Base-by-base conservation (phyloP, 176 grass and related monocot species). In the Chrysopogon serrulatus region DNA sequence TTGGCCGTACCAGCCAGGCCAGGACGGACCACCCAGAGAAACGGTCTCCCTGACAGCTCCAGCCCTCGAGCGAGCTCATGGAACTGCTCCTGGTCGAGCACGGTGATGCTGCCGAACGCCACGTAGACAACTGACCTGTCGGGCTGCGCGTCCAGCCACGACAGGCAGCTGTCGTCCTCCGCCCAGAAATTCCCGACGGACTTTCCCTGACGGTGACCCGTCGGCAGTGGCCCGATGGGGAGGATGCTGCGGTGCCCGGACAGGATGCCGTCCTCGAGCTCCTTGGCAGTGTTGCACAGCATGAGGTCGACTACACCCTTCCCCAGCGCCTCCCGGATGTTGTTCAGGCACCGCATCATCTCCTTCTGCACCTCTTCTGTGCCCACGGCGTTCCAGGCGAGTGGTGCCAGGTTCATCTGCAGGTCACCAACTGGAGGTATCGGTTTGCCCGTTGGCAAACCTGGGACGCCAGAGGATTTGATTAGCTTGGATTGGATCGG, bases 271-370 rank as follows among this genome's bases (percentile, higher is more conserved):
- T 69, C 48, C n/a, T 91, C 81, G 4, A 91, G 79, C 28, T 84
- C 85, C n/a, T 84, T 30, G 6, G 77, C 87, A 30, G 81, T 84
- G 81, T 91, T 91, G 81, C 60, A 91, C 17, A 87, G 34, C 16
- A 79, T 33, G 24, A 77, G 5, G 77, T 91, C 85, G 4, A 81
- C 67, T 0, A 27, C 44, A 19, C 16, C 68, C 8, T 59, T 23
- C n/a, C n/a, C n/a, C n/a, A n/a, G n/a, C n/a, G n/a, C n/a, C n/a
- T n/a, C n/a, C n/a, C n/a, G n/a, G n/a, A n/a, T n/a, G n/a, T n/a
- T n/a, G n/a, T n/a, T n/a, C n/a, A n/a, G n/a, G n/a, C n/a, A n/a
- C n/a, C n/a, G 9, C 54, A 79, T 13, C n/a, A 79, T 65, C 17
- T 65, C 10, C 24, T 65, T 63, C 77, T 62, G 75, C 15, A 8